These are phyloP conservation scores for Vinca minor DNA, from an alignment of 257 asterid species.

Conservation along the genomic window DNA sequence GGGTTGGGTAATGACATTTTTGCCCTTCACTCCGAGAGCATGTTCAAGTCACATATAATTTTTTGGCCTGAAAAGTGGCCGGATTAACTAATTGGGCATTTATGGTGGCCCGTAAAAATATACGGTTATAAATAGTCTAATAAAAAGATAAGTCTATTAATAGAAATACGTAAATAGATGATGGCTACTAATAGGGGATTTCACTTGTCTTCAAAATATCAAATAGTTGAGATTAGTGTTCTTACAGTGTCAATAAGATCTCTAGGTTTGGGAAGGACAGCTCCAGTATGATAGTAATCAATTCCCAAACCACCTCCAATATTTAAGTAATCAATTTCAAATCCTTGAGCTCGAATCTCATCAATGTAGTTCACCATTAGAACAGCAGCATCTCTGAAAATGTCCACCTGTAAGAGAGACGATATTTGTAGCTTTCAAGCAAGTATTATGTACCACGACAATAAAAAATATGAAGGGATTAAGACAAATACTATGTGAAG, in stretches of 20 bases:
- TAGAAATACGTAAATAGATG: too few relatives aligned
- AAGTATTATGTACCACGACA: not conserved
- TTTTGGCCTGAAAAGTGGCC: too few relatives aligned
- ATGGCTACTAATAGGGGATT: too few relatives aligned
- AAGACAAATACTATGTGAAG: not conserved
- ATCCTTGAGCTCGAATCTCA: slow-evolving; percentile 85
- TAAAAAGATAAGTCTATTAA: too few relatives aligned
- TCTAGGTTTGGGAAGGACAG: slow-evolving; percentile 80
- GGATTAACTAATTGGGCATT: too few relatives aligned
- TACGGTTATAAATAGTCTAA: too few relatives aligned
- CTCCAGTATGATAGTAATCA: slow-evolving; percentile 88
- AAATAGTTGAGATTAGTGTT: not conserved
- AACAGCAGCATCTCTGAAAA: slow-evolving; percentile 91
- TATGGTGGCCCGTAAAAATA: too few relatives aligned
- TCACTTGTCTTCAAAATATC: not conserved
- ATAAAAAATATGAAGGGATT: not conserved
- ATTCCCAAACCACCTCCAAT: slow-evolving; percentile 98
- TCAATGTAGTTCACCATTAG: slow-evolving; percentile 89
- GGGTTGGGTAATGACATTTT: too few relatives aligned
- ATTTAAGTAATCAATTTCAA: slow-evolving; percentile 73
- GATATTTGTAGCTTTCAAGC: not conserved
- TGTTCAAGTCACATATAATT: too few relatives aligned
- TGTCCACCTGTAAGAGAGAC: slow-evolving; percentile 65
- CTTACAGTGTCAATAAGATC: slow-evolving; percentile 87
- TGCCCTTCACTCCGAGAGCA: too few relatives aligned